Evolutionary conservation across 1,284 basidiomycete genomes (phyloP), one percentile per base, ranked within the genome.

Genomic region (Sporisorium exsertum): DNA sequence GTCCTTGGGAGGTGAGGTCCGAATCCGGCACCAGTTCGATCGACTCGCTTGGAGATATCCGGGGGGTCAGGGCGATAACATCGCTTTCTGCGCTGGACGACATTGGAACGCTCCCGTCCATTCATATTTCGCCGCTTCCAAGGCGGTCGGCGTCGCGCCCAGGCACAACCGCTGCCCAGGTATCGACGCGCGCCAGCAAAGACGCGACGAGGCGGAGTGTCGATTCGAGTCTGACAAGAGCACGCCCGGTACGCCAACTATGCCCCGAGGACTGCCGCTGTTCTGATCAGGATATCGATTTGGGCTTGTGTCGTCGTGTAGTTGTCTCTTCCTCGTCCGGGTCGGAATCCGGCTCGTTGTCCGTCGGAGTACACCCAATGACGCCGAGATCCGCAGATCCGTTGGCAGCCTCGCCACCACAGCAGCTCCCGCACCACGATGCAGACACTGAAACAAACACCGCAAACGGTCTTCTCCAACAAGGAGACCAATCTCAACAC

Each of bases 211-310:
- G 53, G 15, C 45, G 40, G 0, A 66, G 64, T 16, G 33, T 45
- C 10, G 52, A 69, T 45, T 59, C 58, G 42, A 53, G 29, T 27
- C 16, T 18, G n/a, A 43, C 40, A 32, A 50, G 53, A 24, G 37
- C 53, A 20, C 42, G 40, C 4, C 18, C 35, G 13, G 35, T 8
- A 16, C 51, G 58, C 15, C 62, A 64, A 35, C 33, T 67, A 35
- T 77, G 70, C 37, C 74, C 74, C 3, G 66, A 51, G n/a, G 70
- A 73, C 26, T 77, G 70, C 45, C 66, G 74, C 46, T 77, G 74
- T 53, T 77, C 74, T 2, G 74, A 77, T 49, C 74, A 72, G 56
- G 74, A 77, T 8, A 65, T 77, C 29, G 63, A 72, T 37, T 56
- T 69, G 10, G 74, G 58, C 7, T 26, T 69, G 29, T 77, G 70